These are phyloP conservation scores for Diaporthe batatas DNA, from an alignment of 2,329 filamentous ascomycete genomes.

Conservation along the genomic window DNA sequence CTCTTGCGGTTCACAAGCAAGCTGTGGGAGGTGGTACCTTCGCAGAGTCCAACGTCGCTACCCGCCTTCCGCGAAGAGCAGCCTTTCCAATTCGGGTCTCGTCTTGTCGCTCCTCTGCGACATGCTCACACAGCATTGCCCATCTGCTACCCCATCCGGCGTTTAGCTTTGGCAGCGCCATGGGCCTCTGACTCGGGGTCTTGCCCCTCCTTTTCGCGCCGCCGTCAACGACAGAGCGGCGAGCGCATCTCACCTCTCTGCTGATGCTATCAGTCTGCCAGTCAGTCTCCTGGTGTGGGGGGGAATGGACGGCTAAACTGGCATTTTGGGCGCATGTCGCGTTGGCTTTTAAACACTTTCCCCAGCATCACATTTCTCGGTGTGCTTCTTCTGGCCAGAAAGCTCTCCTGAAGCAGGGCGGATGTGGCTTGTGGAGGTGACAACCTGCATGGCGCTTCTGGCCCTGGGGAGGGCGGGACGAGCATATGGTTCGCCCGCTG, in stretches of 20 bases:
- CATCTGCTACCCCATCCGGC: constrained; percentile 25
- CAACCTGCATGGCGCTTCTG: constrained; percentile 22
- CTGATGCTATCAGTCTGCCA: background rate
- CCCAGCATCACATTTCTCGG: constrained; percentile 16
- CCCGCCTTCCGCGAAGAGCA: constrained; percentile 33
- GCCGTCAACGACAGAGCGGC: background rate
- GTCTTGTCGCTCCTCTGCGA: constrained; percentile 30
- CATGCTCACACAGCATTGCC: constrained; percentile 31
- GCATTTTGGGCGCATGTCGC: constrained; percentile 33
- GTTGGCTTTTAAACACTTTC: background rate
- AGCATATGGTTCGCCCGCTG: constrained; percentile 36
- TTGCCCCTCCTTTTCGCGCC: background rate
- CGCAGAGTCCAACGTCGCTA: constrained; percentile 24
- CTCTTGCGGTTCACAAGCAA: constrained; percentile 18
- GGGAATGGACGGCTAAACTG: constrained; percentile 5
- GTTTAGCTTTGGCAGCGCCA: constrained; percentile 32
- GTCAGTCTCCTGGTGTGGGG: background rate
- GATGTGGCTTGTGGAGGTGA: constrained; percentile 30
- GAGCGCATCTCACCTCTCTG: background rate
- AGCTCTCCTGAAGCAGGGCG: constrained; percentile 39
- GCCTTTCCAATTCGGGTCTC: constrained; percentile 12
- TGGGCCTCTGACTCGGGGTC: constrained; percentile 29
- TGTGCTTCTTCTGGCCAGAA: constrained; percentile 31
- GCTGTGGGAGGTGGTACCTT: constrained; percentile 8
- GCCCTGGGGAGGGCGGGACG: constrained; percentile 23